phyloP scores from a whole-genome alignment of 495 filamentous ascomycete species.

The Neurospora sp. region DNA sequence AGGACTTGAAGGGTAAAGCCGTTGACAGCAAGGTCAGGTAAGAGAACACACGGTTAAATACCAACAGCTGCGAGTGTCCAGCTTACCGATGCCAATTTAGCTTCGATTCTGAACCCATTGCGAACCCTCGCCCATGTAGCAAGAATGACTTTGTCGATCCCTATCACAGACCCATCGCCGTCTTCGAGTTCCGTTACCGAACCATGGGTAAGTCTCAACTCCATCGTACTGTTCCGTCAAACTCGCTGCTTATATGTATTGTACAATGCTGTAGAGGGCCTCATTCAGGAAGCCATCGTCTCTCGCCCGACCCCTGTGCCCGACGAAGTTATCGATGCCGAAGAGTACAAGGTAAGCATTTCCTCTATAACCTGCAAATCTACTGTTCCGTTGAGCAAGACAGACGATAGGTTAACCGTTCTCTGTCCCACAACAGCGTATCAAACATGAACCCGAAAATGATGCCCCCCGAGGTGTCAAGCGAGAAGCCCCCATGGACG shows the following conservation, averaged over 20 bases:
- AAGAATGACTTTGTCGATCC: not conserved
- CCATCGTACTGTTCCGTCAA: not conserved
- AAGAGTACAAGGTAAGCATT: not conserved
- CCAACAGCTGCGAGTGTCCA: not conserved
- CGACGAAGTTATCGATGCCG: not conserved
- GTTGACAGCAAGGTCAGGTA: constrained; percentile 3
- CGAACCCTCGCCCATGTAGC: not conserved
- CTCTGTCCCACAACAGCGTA: not conserved
- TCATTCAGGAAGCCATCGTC: not conserved
- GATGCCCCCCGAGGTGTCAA: not conserved
- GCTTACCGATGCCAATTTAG: not conserved
- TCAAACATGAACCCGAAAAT: not conserved
- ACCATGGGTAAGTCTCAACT: constrained; percentile 1
- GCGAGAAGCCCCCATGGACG: not conserved
- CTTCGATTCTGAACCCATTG: not conserved
- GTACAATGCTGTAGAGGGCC: not conserved
- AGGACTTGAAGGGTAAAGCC: constrained; percentile 7
- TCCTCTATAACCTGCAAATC: not conserved
- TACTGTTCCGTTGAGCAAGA: not conserved
- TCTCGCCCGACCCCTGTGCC: not conserved
- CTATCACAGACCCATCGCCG: constrained; percentile 5
- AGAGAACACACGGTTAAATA: not conserved
- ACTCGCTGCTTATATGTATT: not conserved
- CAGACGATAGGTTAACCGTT: not conserved
- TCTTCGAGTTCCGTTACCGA: constrained; percentile 13